Conservation (phyloP, 2,329 filamentous ascomycete species). For the Neodidymelliopsis sp. region DNA sequence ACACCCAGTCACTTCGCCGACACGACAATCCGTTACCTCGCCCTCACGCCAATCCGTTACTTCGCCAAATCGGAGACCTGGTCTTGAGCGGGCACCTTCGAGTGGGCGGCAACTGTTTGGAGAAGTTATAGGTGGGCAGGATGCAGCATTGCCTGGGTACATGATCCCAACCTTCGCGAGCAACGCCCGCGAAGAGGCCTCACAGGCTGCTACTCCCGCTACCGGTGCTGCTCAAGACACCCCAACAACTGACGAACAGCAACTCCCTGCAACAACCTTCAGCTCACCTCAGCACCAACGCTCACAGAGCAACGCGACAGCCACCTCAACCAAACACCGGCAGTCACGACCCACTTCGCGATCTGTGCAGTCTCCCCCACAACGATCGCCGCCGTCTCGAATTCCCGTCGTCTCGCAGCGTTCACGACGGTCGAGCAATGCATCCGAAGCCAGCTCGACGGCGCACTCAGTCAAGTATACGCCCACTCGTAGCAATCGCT, state of each 20-base stretch:
- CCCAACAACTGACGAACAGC: conserved; percentile 17
- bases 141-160: conserved; percentile 41
- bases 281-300: conserved; percentile 28
- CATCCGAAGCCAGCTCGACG: conserved; percentile 47
- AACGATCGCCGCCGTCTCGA: conserved; percentile 40
- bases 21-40: conserved; percentile 14
- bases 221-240: conserved; percentile 18
- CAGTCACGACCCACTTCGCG: conserved; percentile 22
- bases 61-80: conserved; percentile 33
- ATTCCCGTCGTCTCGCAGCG: conserved; percentile 45
- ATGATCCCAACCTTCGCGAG: conserved; percentile 41
- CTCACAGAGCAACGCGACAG: conserved; percentile 28
- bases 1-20: conserved; percentile 21
- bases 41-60: conserved; percentile 28
- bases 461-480: conserved; percentile 43
- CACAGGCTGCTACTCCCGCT: conserved; percentile 14
- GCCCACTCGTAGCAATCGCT: conserved; percentile 36
- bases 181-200: conserved; percentile 19
- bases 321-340: conserved; percentile 20
- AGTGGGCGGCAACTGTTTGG: conserved; percentile 44
- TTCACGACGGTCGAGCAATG: conserved; percentile 40
- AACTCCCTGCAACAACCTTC: conserved; percentile 25
- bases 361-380: conserved; percentile 24
- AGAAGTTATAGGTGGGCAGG: conserved; percentile 45
- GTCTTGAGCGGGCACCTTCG: conserved; percentile 22